These are phyloP conservation scores for Neurospora sp. DNA, from an alignment of 495 filamentous ascomycete species.

Conservation along the genomic window DNA sequence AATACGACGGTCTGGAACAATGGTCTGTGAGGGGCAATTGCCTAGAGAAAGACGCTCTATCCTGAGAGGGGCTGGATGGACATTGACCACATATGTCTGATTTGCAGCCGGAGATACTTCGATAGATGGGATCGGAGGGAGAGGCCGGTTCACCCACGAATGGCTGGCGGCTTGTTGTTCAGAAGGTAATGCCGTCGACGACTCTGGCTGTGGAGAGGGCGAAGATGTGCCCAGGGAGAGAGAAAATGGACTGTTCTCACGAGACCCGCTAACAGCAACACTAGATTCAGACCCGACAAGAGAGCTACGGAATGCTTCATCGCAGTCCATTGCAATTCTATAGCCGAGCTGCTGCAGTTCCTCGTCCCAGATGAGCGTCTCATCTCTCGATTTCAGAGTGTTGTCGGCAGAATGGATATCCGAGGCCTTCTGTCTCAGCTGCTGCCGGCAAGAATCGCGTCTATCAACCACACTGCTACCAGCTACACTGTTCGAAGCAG, in stretches of 20 bases:
- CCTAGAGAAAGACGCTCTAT: conserved; percentile 5
- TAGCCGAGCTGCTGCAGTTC: conserved; percentile 40
- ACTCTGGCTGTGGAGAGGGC: background rate
- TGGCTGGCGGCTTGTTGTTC: background rate
- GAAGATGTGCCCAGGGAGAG: conserved; percentile 12
- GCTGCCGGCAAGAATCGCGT: background rate
- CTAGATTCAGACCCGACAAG: conserved; percentile 39
- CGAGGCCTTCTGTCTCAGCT: background rate
- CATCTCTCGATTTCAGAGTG: conserved; percentile 7
- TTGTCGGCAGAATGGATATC: background rate
- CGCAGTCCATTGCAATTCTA: conserved; percentile 41
- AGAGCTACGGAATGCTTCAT: conserved; percentile 73
- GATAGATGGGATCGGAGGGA: conserved; percentile 41
- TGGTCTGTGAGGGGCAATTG: background rate
- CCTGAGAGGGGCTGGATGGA: conserved; percentile 2
- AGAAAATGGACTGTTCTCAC: conserved; percentile 17
- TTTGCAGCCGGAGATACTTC: conserved; percentile 6
- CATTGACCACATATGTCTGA: conserved; percentile 12
- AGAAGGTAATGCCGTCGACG: background rate
- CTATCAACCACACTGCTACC: background rate
- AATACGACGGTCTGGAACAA: conserved; percentile 16
- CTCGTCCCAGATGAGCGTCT: conserved; percentile 31
- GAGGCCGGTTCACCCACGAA: conserved; percentile 30
- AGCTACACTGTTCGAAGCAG: conserved; percentile 19
- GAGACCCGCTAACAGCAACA: conserved; percentile 6